Conservation (phyloP, 345 rosid species). For the Eucalyptus tenuipes region DNA sequence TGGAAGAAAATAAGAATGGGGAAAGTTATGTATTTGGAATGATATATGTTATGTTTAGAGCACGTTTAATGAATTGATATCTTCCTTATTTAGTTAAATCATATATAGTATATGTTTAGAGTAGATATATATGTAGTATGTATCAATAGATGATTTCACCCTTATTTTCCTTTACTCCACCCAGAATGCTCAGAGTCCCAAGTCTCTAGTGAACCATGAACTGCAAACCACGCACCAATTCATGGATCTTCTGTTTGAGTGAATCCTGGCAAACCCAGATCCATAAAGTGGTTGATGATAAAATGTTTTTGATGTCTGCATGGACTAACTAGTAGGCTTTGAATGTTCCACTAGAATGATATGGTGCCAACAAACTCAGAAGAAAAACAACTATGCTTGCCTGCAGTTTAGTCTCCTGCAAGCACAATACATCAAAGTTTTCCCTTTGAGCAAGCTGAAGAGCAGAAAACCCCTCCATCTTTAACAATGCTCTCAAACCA, state of each 20-base stretch:
- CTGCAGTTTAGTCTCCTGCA: constrained; percentile 94
- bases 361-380: not conserved
- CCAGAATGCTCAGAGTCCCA: not conserved
- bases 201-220: not conserved
- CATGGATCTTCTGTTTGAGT: not conserved
- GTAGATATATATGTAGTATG: not conserved
- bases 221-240: not conserved
- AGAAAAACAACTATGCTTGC: constrained; percentile 15
- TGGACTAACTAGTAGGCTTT: not conserved
- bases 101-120: not conserved
- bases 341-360: not conserved
- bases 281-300: not conserved
- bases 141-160: not conserved
- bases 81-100: not conserved
- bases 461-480: constrained; percentile 60
- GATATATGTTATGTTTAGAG: not conserved
- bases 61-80: not conserved
- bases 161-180: not conserved
- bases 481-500: constrained; percentile 77
- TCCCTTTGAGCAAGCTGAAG: constrained; percentile 77
- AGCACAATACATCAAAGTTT: constrained; percentile 75
- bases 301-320: not conserved
- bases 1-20: not conserved
- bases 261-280: not conserved
- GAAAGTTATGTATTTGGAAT: not conserved